phyloP scores from a whole-genome alignment of 169 alveolate genomes.

The Perkinsus marinus region DNA sequence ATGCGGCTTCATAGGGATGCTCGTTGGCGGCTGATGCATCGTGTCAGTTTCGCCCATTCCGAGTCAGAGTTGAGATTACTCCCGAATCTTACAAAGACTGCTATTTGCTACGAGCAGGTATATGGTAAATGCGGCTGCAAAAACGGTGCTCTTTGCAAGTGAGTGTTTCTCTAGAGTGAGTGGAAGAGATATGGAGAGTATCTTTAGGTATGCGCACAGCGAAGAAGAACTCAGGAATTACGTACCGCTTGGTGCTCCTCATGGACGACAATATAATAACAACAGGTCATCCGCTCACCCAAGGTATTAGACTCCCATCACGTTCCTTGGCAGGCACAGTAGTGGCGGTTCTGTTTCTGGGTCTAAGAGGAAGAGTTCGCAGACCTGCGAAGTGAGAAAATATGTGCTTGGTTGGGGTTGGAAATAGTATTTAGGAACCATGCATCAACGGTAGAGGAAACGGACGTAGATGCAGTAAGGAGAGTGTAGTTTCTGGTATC shows the following conservation, averaged over 20 bases:
- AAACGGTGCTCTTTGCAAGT: neutral
- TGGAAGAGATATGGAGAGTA: neutral
- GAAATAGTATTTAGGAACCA: no score
- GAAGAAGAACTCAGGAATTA: neutral
- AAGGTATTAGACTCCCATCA: neutral
- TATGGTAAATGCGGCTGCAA: neutral
- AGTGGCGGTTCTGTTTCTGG: neutral
- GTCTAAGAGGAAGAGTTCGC: neutral
- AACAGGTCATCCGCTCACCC: neutral
- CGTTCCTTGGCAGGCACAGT: neutral
- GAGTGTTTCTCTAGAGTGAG: neutral
- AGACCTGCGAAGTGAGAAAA: neutral
- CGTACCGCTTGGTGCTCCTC: neutral
- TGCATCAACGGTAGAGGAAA: neutral
- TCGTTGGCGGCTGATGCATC: no score
- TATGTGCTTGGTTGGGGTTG: no score
- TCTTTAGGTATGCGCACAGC: neutral
- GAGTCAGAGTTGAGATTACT: neutral
- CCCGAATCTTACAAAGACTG: neutral
- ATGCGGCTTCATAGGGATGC: no score
- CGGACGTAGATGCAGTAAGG: neutral
- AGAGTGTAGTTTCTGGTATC: neutral
- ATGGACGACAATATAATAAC: no score
- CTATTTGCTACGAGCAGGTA: neutral
- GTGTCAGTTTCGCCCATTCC: neutral